Base-by-base conservation (phyloP, 805 yeast genomes). In the Myxozyma vanderwaltii region DNA sequence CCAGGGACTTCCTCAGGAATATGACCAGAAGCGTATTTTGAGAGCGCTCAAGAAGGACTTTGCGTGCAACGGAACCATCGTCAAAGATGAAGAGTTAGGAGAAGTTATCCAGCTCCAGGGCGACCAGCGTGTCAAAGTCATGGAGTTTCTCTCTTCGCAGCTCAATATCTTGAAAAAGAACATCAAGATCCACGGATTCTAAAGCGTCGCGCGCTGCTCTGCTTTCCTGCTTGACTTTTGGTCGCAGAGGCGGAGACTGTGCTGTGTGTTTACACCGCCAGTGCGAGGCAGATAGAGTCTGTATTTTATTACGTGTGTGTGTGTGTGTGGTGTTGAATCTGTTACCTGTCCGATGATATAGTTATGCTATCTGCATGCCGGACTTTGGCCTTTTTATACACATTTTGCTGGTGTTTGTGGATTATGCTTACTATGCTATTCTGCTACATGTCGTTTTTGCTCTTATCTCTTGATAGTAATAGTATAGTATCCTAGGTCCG, bases 1-100 rank as follows among this genome's bases (percentile, higher is more conserved):
- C 64, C 98, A 94, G 80, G 99, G 99, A 73, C 83, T 92, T 63
- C 97, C 98, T 67, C 85, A 78, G 65, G 98, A 94, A 77, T 92
- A 90, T 77, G 99, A 92, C 75, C 80, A 88, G 75, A 92, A 92
- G 82, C 89, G 92, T 74, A 91, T 92, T 71, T 81, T 92, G 71
- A 89, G 90, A 76, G 96, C 90, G 61, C 81, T 92, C 73, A 92
- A 94, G 84, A 94, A 94, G 78, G 98, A 94, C 75, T 92, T 94
- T 75, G 99, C 97, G 68, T 94, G 98, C 79, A 92, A 92, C 77
- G 99, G 99, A 77, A 92, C 91, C 79, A 89, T 92, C 72, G 97
- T 91, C 76, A 91, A 90, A 76, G 98, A 92, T 77, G 89, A 86
- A 50, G 97, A 92, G 74, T 82, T 91, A 78, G 99, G 98, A 65